Evolutionary conservation across 371 early-diverging fungal species (phyloP).

Genomic region (Mortierella sp.): DNA sequence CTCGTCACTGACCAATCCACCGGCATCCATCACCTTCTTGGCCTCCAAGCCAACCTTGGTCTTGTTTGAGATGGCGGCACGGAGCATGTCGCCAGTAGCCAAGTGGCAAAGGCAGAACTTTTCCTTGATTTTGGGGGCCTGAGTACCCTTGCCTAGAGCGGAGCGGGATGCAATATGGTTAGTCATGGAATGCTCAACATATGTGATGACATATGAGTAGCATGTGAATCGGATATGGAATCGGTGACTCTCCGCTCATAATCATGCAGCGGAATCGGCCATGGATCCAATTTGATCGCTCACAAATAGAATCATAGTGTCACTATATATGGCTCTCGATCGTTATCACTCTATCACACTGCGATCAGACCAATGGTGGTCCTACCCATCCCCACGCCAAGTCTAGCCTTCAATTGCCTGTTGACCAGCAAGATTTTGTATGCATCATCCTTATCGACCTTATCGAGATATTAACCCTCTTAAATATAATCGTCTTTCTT

Average conservation of each 20-base stretch:
- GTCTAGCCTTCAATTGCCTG: not conserved
- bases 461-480: not conserved
- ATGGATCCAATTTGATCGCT: conserved; percentile 49
- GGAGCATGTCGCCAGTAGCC: conserved; percentile 99
- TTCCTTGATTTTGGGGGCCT: conserved; percentile 96
- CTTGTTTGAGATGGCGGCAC: conserved; percentile 95
- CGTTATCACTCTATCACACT: conserved; percentile 21
- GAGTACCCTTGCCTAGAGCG: conserved; percentile 95
- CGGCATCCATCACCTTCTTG: conserved; percentile 98
- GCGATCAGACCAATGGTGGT: conserved; percentile 33
- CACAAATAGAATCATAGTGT: conserved; percentile 20
- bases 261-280: conserved; percentile 22
- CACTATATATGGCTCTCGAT: conserved; percentile 12
- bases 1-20: conserved; percentile 98
- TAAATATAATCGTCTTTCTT: too few species aligned
- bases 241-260: not conserved
- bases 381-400: not conserved
- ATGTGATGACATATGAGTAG: conserved; percentile 18
- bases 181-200: not conserved
- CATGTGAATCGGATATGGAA: conserved; percentile 32
- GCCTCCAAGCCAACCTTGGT: conserved; percentile 94
- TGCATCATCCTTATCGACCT: not conserved
- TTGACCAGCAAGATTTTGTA: too few species aligned
- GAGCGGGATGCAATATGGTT: conserved; percentile 5
- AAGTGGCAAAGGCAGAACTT: conserved; percentile 96